Base-by-base conservation (phyloP, 345 rosid species). In the Raphanus raphanistrum region DNA sequence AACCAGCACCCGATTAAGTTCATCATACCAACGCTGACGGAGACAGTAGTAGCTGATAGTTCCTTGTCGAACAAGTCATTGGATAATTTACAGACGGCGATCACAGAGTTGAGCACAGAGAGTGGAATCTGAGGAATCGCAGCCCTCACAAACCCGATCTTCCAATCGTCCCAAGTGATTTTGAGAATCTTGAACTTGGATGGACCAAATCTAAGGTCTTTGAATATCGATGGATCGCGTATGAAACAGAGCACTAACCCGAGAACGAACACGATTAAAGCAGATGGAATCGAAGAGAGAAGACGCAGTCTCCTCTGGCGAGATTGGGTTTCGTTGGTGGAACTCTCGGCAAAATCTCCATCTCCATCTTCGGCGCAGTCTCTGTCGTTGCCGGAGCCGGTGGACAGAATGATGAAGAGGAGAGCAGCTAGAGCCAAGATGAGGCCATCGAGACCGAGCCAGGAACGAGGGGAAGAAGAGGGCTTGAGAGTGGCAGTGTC, bases 41-140 rank as follows among this genome's bases (percentile, higher is more conserved):
- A 89, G 26, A 92, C 98, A 27, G 68, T 87, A 0, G 93, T 83
- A 0, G 90, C 98, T 1, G 97, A 93, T 17, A 89, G 55, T 79
- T 93, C 87, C 70, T 80, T 75, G 26, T 84, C 92, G 12, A 93
- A 93, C 84, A 93, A 76, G 79, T 93, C 98, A 21, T 77, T 87
- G 0, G 98, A 89, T 63, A 93, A 74, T 69, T 85, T 93, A 41
- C 96, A 93, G 31, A 93, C 93, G 0, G 97, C 98, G 7, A 93
- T 90, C 45, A 93, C 98, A 0, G 97, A 93, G 68, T 93, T 93
- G 3, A 93, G 69, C 6, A 90, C 66, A 7, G 97, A 93, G 25
- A 93, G 70, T 0, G 97, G 98, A 68, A 93, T 93, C 80, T 93
- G 98, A 25, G 98, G 98, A 43, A 93, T 84, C 3, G 98, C 94